Evolutionary conservation across 2,329 filamentous ascomycete genomes (phyloP), one percentile per base, ranked within the genome.

Genomic region (Drechslera avenae): DNA sequence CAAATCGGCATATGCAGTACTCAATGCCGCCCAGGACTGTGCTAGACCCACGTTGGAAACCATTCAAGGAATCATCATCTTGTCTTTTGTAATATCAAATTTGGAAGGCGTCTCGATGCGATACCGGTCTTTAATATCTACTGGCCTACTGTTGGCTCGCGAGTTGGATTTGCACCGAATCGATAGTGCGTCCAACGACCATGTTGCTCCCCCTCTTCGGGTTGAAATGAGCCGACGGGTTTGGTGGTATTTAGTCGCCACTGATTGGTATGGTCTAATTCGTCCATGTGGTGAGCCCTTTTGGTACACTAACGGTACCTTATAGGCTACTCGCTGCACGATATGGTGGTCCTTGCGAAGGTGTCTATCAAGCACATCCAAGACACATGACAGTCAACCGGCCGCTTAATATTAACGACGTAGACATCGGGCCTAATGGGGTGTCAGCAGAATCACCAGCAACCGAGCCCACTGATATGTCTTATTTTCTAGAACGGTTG

Each of bases 191-290:
- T 19, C 32, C 3, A 45, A 45, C 13, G 21, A 1, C 19, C 8
- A 35, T 19, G n/a, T 10, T 7, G 41, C 62, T 13, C 53, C 67
- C 26, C 59, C 66, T 13, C 52, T 72, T 5, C 56, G 60, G n/a
- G 56, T 68, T 6, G 75, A 77, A 39, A 66, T 72, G 2, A 67
- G 68, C 19, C 54, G 75, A 26, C 68, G 75, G n/a, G 56, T 75
- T 2, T 76, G 73, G 75, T 76, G 74, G 74, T 74, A 77, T 54
- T 52, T 77, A 4, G 66, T 60, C 13, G 3, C 47, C 40, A 34
- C 54, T 42, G 50, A 53, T 13, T 53, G 50, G 46, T 53, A 31
- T 30, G 36, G 28, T 10, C 5, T 5, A 14, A 7, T 8, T 10
- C 23, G 23, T 10, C 23, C 9, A 28, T 10, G 5, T 10, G 8